Conservation (phyloP, 2,329 filamentous ascomycete genomes). For the Venturia oleaginea region DNA sequence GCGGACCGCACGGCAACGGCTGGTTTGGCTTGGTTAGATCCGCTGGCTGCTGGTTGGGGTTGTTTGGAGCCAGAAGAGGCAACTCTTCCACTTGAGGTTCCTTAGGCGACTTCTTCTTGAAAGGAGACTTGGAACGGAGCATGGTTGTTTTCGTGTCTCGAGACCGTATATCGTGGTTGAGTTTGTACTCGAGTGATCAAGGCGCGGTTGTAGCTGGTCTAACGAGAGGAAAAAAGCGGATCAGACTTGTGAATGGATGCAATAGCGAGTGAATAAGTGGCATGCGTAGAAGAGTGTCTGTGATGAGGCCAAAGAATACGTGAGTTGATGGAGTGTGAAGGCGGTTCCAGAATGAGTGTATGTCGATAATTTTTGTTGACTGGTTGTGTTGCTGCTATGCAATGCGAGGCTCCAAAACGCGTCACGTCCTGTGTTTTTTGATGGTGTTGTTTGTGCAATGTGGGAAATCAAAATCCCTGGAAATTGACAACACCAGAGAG, state of each 20-base stretch:
- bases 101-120: conserved; percentile 9
- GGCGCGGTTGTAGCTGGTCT: not conserved
- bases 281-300: not conserved
- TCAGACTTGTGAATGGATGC: not conserved
- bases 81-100: not conserved
- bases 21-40: not conserved
- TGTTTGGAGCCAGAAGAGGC: not conserved
- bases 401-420: not conserved
- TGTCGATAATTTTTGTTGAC: not conserved
- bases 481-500: not conserved
- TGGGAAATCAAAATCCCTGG: not conserved
- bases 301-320: not conserved
- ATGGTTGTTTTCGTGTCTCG: not conserved
- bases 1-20: not conserved
- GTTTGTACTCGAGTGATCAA: not conserved
- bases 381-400: not conserved
- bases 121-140: conserved; percentile 9
- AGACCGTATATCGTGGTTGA: not conserved
- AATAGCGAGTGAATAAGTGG: not conserved
- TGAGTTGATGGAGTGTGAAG: not conserved
- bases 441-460: not conserved
- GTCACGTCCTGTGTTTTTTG: not conserved
- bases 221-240: not conserved
- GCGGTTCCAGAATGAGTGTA: not conserved
- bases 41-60: not conserved